Evolutionary conservation across 78 protist species (phyloP), one percentile per base, ranked within the genome.

Genomic region (Thecamonas trahens): DNA sequence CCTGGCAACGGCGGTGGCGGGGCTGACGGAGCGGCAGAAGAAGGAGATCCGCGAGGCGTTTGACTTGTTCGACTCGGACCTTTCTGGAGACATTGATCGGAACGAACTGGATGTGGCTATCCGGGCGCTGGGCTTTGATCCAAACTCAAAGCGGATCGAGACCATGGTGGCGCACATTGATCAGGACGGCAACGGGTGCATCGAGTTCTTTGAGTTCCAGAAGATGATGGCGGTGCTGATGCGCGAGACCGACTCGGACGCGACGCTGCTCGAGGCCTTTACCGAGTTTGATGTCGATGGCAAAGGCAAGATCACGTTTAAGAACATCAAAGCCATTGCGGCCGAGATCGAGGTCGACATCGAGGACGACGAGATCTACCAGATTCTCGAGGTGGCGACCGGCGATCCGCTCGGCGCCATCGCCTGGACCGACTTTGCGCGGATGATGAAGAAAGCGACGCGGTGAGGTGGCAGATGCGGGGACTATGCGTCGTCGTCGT

Each of bases 101-200:
- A 87, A 89, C 47, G 98, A 95, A 79, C 77, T 95, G 66, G 42
- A 81, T 82, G 97, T 89, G 18, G 98, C 96, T 14, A 88, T 94
- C 93, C 77, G 94, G 1, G 98, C 98, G 1, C 84, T 94, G 6
- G 98, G 98, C 8, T 88, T 94, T 59, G 98, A 94, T 74, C 90
- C 89, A 26, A 88, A 88, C 85, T 83, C 86, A 67, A 94, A 94
- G 71, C 94, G 88, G 68, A 74, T 90, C 49, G 60, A 69, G 59
- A 76, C 77, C 66, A 79, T 94, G 88, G 76, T 88, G 26, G 8
- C 60, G n/a, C 93, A 94, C 54, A 70, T 90, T 17, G 98, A 94
- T 40, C 57, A 28, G 32, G 92, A 85, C 52, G 89, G 89, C 68
- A 62, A 83, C 0, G 94, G 94, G 2, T 55, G 67, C 20, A 88